A percentile compares a stretch with the other conserved stretches of the same genome.
phyloP scores from a whole-genome alignment of 1,284 basidiomycete species.

The Ceratobasidium sp. region DNA sequence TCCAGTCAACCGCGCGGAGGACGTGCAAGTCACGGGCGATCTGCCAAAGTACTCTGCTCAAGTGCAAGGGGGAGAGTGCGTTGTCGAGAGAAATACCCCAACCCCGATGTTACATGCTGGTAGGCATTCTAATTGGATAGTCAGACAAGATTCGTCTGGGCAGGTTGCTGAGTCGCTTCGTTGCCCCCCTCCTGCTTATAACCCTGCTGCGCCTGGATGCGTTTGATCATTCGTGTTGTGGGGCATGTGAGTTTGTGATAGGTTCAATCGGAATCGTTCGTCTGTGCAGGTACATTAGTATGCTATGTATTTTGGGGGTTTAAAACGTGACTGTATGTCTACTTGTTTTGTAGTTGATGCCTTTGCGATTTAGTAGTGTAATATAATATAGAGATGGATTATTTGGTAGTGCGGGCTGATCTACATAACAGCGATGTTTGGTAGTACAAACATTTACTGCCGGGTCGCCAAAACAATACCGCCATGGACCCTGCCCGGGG shows the following conservation, averaged over 20 bases:
- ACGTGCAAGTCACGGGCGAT: not conserved
- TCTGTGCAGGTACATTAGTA: too few species aligned
- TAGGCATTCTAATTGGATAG: not conserved
- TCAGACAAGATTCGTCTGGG: not conserved
- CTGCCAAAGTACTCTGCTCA: constrained; percentile 30
- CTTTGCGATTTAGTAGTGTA: too few species aligned
- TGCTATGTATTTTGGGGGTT: too few species aligned
- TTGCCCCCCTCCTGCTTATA: constrained; percentile 16
- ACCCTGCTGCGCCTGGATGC: constrained; percentile 1
- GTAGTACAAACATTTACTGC: not conserved
- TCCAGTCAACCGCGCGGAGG: not conserved
- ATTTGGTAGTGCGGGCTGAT: too few species aligned
- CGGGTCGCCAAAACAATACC: not conserved
- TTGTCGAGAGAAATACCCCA: not conserved
- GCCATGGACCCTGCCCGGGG: not conserved
- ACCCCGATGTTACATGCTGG: not conserved
- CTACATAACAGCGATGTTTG: not conserved
- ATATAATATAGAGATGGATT: too few species aligned
- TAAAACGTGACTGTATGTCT: too few species aligned
- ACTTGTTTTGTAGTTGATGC: too few species aligned
- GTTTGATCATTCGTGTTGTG: not conserved
- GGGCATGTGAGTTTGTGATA: too few species aligned
- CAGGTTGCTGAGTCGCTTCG: not conserved
- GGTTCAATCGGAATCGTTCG: not conserved
- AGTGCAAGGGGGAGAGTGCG: not conserved